Evolutionary conservation across 2,329 filamentous ascomycete genomes (phyloP).

Genomic region (Rachicladosporium sp.): DNA sequence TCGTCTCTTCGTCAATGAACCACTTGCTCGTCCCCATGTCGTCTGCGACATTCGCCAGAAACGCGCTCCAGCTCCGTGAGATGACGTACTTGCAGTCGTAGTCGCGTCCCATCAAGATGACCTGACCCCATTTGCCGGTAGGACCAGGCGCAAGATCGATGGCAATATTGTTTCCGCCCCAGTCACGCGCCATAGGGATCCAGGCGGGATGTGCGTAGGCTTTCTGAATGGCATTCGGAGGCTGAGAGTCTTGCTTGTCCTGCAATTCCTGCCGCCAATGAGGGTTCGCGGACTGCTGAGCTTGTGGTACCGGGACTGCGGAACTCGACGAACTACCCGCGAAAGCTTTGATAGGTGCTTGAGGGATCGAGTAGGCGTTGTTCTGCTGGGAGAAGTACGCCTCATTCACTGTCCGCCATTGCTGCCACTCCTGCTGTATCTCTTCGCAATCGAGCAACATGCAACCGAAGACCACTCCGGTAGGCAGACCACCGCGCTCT

Average conservation of each 20-base stretch:
- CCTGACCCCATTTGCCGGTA: conserved; percentile 83
- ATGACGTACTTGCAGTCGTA: conserved; percentile 98
- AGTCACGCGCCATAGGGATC: conserved; percentile 93
- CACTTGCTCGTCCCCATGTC: conserved; percentile 84
- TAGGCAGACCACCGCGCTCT: conserved; percentile 80
- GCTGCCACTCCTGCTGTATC: conserved; percentile 93
- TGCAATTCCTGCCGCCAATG: conserved; percentile 78
- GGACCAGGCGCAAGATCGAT: conserved; percentile 87
- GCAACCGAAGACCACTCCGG: conserved; percentile 80
- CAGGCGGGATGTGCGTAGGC: conserved; percentile 87
- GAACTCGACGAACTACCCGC: conserved; percentile 48
- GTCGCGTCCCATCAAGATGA: conserved; percentile 92
- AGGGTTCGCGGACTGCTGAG: conserved; percentile 27
- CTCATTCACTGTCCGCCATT: conserved; percentile 87
- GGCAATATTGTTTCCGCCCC: conserved; percentile 96
- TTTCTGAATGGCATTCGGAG: conserved; percentile 75
- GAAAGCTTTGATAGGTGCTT: conserved; percentile 58
- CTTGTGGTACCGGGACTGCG: conserved; percentile 26
- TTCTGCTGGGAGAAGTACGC: conserved; percentile 60
- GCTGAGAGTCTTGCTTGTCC: conserved; percentile 75
- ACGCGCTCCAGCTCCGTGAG: conserved; percentile 78
- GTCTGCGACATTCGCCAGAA: conserved; percentile 77
- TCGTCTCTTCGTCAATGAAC: conserved; percentile 81
- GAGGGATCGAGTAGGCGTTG: conserved; percentile 43
- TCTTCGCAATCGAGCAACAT: conserved; percentile 98